Evolutionary conservation across 768 basidiomycete genomes (phyloP), one percentile per base, ranked within the genome.

Genomic region (Lyophyllum shimeji): DNA sequence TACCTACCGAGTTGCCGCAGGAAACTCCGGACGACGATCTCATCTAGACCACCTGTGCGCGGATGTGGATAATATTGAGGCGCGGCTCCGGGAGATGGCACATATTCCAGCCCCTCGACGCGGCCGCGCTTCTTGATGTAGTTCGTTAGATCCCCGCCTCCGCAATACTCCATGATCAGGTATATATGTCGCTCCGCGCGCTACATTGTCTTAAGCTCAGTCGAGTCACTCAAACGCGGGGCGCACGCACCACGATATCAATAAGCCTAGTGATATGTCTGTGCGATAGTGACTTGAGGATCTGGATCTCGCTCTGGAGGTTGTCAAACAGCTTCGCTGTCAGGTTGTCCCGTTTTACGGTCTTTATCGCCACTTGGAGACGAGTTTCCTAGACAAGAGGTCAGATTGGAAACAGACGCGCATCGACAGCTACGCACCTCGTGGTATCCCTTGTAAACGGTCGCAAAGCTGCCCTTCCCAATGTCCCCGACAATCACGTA

Each of bases 41-140:
- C 93, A 57, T 93, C 89, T 27, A 99, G 75, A 5, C 97, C 97
- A 0, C 97, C 97, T 3, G 86, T 85, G 54, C 86, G 77, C 5
- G 95, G 95, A 74, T 98, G 96, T 5, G 91, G 89, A 69, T 93
- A 98, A 66, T 89, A 98, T 59, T 87, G 86, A 20, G 83, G 82
- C 42, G 89, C 79, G 15, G 84, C 82, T 24, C 85, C 86, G 6
- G 86, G 81, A 13, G 77, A 73, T 3, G 94, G 89, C 0, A 82
- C 69, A 56, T 92, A 96, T 68, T 95, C 90, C 12, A 98, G 80
- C 2, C 89, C 87, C 46, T 96, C 90, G 44, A 98, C 87, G 17
- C 89, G 84, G 15, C 96, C 97, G n/a, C 95, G 87, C 67, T 93
- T 94, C 86, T 94, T 95, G 80, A 98, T 96, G 66, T 98, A 98